These are phyloP conservation scores for Polytrichum commune DNA, from an alignment of 225 moss, liverwort and hornwort species.

Conservation along the genomic window DNA sequence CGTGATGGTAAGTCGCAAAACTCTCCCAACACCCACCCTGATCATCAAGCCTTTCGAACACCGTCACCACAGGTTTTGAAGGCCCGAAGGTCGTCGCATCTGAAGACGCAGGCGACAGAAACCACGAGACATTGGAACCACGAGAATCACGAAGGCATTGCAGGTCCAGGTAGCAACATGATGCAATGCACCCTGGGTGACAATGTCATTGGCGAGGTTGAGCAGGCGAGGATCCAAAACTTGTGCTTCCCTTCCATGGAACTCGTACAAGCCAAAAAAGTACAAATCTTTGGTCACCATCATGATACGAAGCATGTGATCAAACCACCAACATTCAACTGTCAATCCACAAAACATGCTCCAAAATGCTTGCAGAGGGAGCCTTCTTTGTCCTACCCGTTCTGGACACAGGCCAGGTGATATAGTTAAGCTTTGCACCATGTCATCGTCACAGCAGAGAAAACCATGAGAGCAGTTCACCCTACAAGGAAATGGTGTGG, in stretches of 20 bases:
- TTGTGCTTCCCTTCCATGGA: constrained; percentile 40
- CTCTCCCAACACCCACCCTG: background rate
- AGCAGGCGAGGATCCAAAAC: constrained; percentile 41
- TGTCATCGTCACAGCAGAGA: no score
- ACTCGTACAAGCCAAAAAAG: constrained; percentile 13
- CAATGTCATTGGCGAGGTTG: constrained; percentile 42
- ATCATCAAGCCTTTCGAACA: constrained; percentile 13
- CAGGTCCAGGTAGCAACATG: constrained; percentile 14
- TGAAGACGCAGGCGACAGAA: no score
- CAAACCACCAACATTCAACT: constrained; percentile 18
- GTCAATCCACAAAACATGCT: constrained; percentile 8
- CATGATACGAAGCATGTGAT: constrained; percentile 23
- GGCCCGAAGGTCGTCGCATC: background rate
- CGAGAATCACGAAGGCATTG: constrained; percentile 14
- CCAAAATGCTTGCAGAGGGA: constrained; percentile 17
- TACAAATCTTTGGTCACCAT: constrained; percentile 4
- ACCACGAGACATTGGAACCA: background rate
- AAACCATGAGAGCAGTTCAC: no score
- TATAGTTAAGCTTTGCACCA: no score
- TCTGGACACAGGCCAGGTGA: constrained; percentile 33
- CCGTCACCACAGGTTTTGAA: constrained; percentile 26
- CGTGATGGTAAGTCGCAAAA: background rate
- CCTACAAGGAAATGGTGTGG: no score
- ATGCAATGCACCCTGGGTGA: constrained; percentile 5
- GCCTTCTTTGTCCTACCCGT: constrained; percentile 26